A percentile compares a stretch with the other conserved stretches of the same genome.
Conservation (phyloP, 2,329 filamentous ascomycete genomes). For the Xylogone sp. region DNA sequence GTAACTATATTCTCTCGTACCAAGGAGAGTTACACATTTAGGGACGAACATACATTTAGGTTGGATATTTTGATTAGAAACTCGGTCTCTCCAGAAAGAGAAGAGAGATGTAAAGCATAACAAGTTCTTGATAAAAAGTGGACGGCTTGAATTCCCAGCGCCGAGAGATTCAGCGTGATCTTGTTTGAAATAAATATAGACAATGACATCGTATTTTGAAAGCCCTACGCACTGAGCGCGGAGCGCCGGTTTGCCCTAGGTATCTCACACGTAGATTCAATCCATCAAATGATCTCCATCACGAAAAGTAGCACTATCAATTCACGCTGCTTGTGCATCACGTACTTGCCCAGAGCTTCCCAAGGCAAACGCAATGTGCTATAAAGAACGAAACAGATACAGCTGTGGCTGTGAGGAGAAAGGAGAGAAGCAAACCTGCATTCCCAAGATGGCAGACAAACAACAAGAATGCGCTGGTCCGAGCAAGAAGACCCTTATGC, state of each 20-base stretch:
- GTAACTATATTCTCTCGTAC: too few relatives aligned
- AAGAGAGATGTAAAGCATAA: too few relatives aligned
- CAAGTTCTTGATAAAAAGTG: too few relatives aligned
- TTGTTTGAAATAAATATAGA: not conserved
- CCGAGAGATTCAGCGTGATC: not conserved
- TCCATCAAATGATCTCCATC: not conserved
- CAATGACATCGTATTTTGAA: not conserved
- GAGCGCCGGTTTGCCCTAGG: not conserved
- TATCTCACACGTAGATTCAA: not conserved
- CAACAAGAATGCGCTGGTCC: slow-evolving; percentile 82
- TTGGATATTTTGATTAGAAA: too few relatives aligned
- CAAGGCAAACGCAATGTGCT: not conserved
- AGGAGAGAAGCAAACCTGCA: not conserved
- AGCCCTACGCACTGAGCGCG: not conserved
- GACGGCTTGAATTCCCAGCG: too few relatives aligned
- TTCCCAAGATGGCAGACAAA: slow-evolving; percentile 94
- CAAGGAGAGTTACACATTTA: too few relatives aligned
- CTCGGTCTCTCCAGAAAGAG: too few relatives aligned
- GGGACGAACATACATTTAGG: too few relatives aligned
- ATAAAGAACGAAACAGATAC: not conserved
- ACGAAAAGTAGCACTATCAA: too few relatives aligned
- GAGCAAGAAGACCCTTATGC: not conserved
- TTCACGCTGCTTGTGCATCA: not conserved
- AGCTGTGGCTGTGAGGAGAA: not conserved
- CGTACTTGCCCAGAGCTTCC: not conserved